phyloP scores from a whole-genome alignment of 306 rosid species.

The Aeschynomene evenia region DNA sequence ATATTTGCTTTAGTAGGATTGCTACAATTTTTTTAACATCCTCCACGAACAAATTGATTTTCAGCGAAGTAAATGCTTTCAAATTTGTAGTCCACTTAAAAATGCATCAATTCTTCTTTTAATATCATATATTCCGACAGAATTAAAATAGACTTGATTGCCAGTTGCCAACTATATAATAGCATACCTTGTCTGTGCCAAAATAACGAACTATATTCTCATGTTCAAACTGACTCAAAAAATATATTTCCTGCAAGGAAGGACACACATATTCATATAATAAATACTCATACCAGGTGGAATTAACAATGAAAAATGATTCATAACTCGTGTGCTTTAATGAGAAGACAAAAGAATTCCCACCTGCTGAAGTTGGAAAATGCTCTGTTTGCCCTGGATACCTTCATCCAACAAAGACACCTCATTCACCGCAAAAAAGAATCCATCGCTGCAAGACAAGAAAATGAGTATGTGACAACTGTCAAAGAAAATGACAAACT shows the following conservation, averaged over 20 bases:
- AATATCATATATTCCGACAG: no score
- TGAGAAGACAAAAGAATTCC: not conserved
- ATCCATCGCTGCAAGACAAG: conserved; percentile 48
- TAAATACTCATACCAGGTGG: not conserved
- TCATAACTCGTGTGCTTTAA: conserved; percentile 7
- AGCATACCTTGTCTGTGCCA: no score
- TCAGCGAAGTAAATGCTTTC: no score
- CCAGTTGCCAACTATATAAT: no score
- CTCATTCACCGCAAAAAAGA: conserved; percentile 62
- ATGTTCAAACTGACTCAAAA: not conserved
- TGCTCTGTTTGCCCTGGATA: conserved; percentile 53
- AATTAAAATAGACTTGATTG: no score
- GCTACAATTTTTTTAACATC: no score
- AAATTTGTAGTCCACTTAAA: no score
- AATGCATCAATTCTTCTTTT: no score
- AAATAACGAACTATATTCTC: not conserved
- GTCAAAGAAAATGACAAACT: no score
- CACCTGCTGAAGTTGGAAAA: conserved; percentile 59
- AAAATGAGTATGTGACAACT: not conserved
- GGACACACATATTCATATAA: not conserved
- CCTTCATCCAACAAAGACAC: conserved; percentile 56
- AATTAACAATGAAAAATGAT: not conserved
- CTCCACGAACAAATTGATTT: no score
- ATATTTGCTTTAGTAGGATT: no score
- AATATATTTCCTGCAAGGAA: not conserved